Evolutionary conservation across 2,329 filamentous ascomycete genomes (phyloP), one percentile per base, ranked within the genome.

Genomic region (Fusarium sp.): DNA sequence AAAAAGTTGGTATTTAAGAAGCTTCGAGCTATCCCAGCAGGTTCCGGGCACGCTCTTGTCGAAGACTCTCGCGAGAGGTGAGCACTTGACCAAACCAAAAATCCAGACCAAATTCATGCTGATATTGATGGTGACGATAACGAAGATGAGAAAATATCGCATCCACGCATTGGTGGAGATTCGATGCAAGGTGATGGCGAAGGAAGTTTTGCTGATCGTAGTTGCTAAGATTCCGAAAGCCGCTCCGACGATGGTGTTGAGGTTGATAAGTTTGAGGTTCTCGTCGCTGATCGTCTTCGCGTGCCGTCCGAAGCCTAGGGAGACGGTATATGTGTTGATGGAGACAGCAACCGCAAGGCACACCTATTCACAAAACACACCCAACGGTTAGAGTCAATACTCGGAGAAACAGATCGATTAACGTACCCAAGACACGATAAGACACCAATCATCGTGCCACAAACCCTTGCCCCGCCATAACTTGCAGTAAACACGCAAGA

Each of bases 371-470:
- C 8, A 10, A n/a, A 36, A 14, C 12, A 15, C 17, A 48, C 38
- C 9, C 24, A n/a, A 6, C n/a, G 21, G 43, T 53, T 39, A 50
- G 52, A 28, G 10, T 21, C 21, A 26, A 38, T 7, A 23, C 6
- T 2, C 28, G 23, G 3, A 7, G 9, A 48, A 15, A 8, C 12
- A 28, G 30, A 9, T 43, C 14, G 28, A 20, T 36, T 11, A 28
- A 75, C 76, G 34, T 74, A 79, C 77, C 77, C 76, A 78, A 12
- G 77, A 68, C 11, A 64, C 58, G n/a, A 79, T 72, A 45, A 80
- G 64, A 17, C 77, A 45, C 61, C 77, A 74, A 62, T 80, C 78
- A 56, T 80, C 78, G 73, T 76, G 78, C 75, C 77, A 80, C 24
- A 80, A 34, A 44, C 77, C 77, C 34, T 74, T 72, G 2, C 73